Percentiles rank a stretch among this genome's conserved stretches.
These are phyloP conservation scores for Ceraceosorus bombacis DNA, from an alignment of 1,284 basidiomycete species.

Conservation along the genomic window DNA sequence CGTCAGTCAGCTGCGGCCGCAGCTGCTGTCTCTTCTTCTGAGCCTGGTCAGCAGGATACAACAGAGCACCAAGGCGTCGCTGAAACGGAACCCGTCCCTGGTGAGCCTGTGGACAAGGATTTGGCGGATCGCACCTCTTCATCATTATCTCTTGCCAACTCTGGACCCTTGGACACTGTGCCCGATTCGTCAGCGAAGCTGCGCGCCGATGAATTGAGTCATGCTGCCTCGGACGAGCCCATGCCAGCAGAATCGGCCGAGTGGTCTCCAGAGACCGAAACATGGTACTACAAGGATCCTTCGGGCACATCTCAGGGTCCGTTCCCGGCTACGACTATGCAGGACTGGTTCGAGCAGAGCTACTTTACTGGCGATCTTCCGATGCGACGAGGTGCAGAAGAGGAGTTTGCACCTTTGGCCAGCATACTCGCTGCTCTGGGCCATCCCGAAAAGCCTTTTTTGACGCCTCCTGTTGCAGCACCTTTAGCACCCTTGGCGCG, in stretches of 20 bases:
- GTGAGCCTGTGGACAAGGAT: too few relatives aligned
- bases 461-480: slow-evolving; percentile 29
- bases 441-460: slow-evolving; percentile 47
- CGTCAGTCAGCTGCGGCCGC: not conserved
- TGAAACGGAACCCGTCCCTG: too few relatives aligned
- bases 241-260: not conserved
- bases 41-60: too few relatives aligned
- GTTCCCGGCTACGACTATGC: slow-evolving; percentile 83
- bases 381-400: slow-evolving; percentile 61
- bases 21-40: not conserved
- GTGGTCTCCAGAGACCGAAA: slow-evolving; percentile 57
- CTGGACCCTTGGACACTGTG: too few relatives aligned
- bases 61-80: too few relatives aligned
- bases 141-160: too few relatives aligned
- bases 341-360: slow-evolving; percentile 86
- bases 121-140: too few relatives aligned
- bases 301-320: slow-evolving; percentile 87
- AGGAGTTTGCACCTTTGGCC: slow-evolving; percentile 48
- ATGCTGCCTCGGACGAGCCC: too few relatives aligned
- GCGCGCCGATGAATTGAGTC: too few relatives aligned
- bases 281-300: slow-evolving; percentile 89
- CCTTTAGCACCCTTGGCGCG: not conserved
- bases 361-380: slow-evolving; percentile 82
- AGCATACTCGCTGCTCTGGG: slow-evolving; percentile 44
- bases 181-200: too few relatives aligned